Base-by-base conservation (phyloP, 2,329 filamentous ascomycete species). In the Colletotrichum sojae region DNA sequence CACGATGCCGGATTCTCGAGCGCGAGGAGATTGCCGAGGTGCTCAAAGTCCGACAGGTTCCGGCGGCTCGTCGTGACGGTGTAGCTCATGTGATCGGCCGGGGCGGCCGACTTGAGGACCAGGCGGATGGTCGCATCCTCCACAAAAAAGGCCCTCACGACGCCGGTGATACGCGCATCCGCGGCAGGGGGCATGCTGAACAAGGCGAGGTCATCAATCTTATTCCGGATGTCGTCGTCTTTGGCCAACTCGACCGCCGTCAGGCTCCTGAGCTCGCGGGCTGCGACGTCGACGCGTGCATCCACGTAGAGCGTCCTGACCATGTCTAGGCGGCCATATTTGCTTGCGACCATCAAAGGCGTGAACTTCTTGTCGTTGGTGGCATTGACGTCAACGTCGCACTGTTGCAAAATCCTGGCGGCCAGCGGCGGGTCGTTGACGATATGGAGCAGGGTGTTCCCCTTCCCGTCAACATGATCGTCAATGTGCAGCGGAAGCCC, bases 241-340 rank as follows among this genome's bases (percentile, higher is more conserved):
- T 99, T 99, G 57, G 97, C 96, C 54, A 99, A 86, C 80, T 99
- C 96, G 6, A 98, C 94, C 8, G 96, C 96, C 8, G 95, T 98
- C 74, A 99, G 85, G 0, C 96, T 96, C 68, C 96, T 89, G 16
- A 93, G 82, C 78, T 99, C 97, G 78, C 92, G 93, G 36, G 95
- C 90, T 49, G 92, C 90, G 15, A 95, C 82, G 77, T 99, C 96
- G 5, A 98, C 94, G 73, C 97, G 86, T 25, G 94, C 89, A 77
- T 99, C 96, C 49, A 91, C 88, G 78, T 97, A 98, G 6, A 99
- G 86, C 10, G 91, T 91, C 67, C 95, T 88, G 18, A 99, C 95
- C 85, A 97, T 94, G 75, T 98, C 96, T 62, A 97, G 92, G 71
- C 96, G 90, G 40, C 96, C 96, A 77, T 98, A 99, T 79, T 99